Evolutionary conservation across 2,329 filamentous ascomycete species (phyloP).

Genomic region (Ceratocystis albifundus): DNA sequence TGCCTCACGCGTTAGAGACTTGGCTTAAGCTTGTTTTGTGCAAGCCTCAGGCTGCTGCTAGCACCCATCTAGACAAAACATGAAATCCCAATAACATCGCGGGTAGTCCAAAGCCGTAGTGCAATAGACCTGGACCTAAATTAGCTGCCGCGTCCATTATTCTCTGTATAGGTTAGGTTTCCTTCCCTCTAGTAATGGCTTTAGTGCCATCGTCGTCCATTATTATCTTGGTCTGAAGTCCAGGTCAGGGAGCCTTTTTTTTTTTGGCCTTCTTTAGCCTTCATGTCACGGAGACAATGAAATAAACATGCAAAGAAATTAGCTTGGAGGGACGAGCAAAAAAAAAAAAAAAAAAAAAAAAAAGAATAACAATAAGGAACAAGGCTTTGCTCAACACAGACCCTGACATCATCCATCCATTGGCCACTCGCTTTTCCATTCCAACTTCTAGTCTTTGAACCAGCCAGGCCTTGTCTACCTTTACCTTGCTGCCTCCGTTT

Average conservation of each 20-base stretch:
- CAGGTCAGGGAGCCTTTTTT: background rate
- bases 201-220: background rate
- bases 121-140: background rate
- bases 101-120: constrained; percentile 2
- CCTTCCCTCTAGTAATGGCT: background rate
- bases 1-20: background rate
- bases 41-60: background rate
- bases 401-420: background rate
- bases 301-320: background rate
- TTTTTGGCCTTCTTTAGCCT: background rate
- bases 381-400: background rate
- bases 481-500: background rate
- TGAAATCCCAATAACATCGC: background rate
- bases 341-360: too few relatives aligned
- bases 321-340: background rate
- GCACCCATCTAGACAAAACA: background rate
- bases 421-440: background rate
- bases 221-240: background rate
- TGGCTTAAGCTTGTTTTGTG: background rate
- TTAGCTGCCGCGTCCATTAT: background rate
- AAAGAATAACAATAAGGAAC: background rate
- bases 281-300: background rate
- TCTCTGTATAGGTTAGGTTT: background rate
- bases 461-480: background rate
- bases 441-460: background rate